Evolutionary conservation across 768 basidiomycete genomes (phyloP), one percentile per base, ranked within the genome.

Genomic region (Lentinula detonsa): DNA sequence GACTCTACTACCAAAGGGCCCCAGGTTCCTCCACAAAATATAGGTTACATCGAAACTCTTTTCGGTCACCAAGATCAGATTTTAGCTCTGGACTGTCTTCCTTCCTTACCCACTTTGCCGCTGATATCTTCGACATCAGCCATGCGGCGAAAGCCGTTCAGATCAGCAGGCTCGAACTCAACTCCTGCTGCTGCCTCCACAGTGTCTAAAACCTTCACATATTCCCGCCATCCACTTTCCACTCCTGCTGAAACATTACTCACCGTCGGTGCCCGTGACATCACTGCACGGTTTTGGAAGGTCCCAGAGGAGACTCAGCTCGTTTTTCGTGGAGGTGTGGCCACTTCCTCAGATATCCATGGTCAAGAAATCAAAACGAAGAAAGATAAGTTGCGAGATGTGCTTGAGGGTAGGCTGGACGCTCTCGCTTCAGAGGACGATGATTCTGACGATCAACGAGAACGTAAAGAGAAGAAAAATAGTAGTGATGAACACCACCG

Each of bases 1-100:
- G 92, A 98, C 70, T 89, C 95, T 11, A 93, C 94, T 0, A 69
- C 96, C 61, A 96, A 96, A 72, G 78, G 96, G 2, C 95, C 89
- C 72, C 95, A 90, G 71, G 75, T 82, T 50, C 81, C 76, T 2
- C 83, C 80, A 11, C 79, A 82, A 9, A 91, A 92, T 5, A 84
- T 96, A 81, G 94, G 93, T 9, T 94, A 95, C 68, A 88, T 98
- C 60, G 96, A 99, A 72, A 98, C 96, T 7, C 78, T 98, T 4
- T 99, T 96, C 70, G 97, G 97, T 1, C 97, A 99, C 70, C 96
- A 98, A 75, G 95, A 98, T 68, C 82, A 85, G 33, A 85, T 97
- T 33, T 76, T 91, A 15, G 77, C 81, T 4, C 67, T 99, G 5
- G 92, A 95, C 64, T 56, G 55, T 33, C 55, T 56, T 28, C 55